These are phyloP conservation scores for Globisporangium ultimum DNA, from an alignment of 352 stramenopile genomes.

Conservation along the genomic window DNA sequence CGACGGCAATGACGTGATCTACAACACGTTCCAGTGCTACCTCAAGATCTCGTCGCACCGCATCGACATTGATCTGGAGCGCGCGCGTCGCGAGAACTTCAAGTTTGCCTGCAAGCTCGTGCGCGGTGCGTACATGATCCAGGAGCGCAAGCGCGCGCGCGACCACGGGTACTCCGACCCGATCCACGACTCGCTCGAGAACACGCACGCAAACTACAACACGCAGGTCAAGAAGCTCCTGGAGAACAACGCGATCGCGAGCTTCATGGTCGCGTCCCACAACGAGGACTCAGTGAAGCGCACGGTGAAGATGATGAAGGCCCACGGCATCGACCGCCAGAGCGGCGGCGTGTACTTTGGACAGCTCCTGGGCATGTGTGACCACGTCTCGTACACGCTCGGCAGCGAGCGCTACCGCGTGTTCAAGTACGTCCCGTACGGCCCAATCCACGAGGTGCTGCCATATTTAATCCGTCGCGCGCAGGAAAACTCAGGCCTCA, in stretches of 20 bases:
- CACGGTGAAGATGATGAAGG: slow-evolving; percentile 91
- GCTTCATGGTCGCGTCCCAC: slow-evolving; percentile 98
- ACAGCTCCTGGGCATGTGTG: slow-evolving; percentile 97
- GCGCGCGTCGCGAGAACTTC: slow-evolving; percentile 89
- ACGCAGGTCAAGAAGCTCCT: slow-evolving; percentile 89
- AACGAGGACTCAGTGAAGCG: slow-evolving; percentile 94
- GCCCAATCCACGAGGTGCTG: slow-evolving; percentile 94
- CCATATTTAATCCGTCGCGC: slow-evolving; percentile 96
- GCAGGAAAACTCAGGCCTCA: slow-evolving; percentile 94
- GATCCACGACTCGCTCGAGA: slow-evolving; percentile 92
- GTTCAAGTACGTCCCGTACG: slow-evolving; percentile 99
- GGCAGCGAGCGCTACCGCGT: slow-evolving; percentile 90
- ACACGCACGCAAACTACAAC: slow-evolving; percentile 95
- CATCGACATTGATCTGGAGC: slow-evolving; percentile 91
- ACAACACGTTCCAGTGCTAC: slow-evolving; percentile 99
- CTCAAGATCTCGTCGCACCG: slow-evolving; percentile 90
- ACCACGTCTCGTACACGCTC: slow-evolving; percentile 96
- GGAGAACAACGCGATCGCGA: slow-evolving; percentile 77
- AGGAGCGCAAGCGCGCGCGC: slow-evolving; percentile 90
- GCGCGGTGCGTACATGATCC: slow-evolving; percentile 97
- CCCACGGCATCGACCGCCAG: slow-evolving; percentile 80
- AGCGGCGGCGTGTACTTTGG: slow-evolving; percentile 92
- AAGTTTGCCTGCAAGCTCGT: slow-evolving; percentile 97
- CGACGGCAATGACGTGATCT: slow-evolving; percentile 86
- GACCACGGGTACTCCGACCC: slow-evolving; percentile 82